A percentile compares a stretch with the other conserved stretches of the same genome.
These are phyloP conservation scores for Phytophthora europaea DNA, from an alignment of 352 stramenopile genomes.

Conservation along the genomic window DNA sequence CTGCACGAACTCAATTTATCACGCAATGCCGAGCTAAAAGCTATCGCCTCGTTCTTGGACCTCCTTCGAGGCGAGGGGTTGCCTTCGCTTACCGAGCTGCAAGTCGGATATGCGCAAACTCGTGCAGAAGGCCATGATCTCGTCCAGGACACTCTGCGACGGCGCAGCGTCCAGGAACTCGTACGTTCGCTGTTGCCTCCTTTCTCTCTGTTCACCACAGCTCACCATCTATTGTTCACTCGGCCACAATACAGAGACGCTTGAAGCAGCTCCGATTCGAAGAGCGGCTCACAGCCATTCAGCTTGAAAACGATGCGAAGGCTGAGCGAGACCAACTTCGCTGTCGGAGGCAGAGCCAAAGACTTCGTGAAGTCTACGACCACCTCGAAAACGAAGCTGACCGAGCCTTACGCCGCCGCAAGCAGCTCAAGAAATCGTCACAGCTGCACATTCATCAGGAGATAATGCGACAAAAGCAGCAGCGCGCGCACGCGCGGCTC, in stretches of 20 bases:
- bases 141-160: conserved; percentile 43
- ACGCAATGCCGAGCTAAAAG: conserved; percentile 49
- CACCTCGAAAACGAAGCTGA: conserved; percentile 66
- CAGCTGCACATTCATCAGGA: conserved; percentile 73
- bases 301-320: conserved; percentile 44
- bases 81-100: conserved; percentile 62
- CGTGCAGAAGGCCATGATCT: conserved; percentile 49
- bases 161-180: conserved; percentile 67
- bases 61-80: conserved; percentile 55
- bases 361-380: conserved; percentile 61
- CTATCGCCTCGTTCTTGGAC: conserved; percentile 62
- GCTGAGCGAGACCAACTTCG: conserved; percentile 42
- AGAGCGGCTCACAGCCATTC: conserved; percentile 35
- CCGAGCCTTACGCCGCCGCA: conserved; percentile 58
- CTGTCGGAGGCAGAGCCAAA: conserved; percentile 51
- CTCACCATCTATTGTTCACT: background rate
- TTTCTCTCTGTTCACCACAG: background rate
- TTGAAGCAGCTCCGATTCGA: conserved; percentile 62
- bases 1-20: conserved; percentile 68
- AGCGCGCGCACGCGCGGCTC: conserved; percentile 35
- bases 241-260: conserved; percentile 21
- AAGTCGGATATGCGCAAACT: conserved; percentile 62
- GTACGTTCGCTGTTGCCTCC: conserved; percentile 33
- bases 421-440: conserved; percentile 62
- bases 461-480: conserved; percentile 58